Evolutionary conservation across 352 stramenopile species (phyloP).

Genomic region (Phytophthora kernoviae): DNA sequence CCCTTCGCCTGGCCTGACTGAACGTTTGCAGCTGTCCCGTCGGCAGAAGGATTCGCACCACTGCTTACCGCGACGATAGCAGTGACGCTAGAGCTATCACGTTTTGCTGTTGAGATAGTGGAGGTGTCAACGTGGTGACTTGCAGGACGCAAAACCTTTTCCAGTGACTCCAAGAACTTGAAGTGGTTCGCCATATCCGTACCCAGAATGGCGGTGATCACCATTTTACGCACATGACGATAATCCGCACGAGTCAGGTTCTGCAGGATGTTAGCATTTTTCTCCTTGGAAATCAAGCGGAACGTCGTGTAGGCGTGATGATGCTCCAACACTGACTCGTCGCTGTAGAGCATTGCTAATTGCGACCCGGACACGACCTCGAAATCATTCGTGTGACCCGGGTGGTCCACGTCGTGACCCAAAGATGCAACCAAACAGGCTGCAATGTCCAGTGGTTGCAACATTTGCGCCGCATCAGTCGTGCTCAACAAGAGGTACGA

Average conservation of each 20-base stretch:
- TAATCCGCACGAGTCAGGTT: conserved; percentile 75
- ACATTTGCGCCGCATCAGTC: conserved; percentile 60
- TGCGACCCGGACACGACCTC: conserved; percentile 81
- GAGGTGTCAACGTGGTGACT: conserved; percentile 57
- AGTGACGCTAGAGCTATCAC: conserved; percentile 31
- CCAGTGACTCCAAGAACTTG: conserved; percentile 80
- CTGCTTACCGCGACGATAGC: conserved; percentile 30
- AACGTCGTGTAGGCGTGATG: conserved; percentile 91
- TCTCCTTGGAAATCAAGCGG: conserved; percentile 81
- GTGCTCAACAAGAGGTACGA: conserved; percentile 86
- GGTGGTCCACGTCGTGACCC: conserved; percentile 92
- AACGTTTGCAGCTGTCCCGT: conserved; percentile 22
- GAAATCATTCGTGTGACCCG: conserved; percentile 90
- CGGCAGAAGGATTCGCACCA: conserved; percentile 22
- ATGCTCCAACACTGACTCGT: conserved; percentile 90
- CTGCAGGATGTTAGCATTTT: conserved; percentile 86
- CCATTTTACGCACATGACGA: conserved; percentile 85
- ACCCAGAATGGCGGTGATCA: conserved; percentile 86
- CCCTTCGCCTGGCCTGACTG: conserved; percentile 23
- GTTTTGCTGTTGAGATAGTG: conserved; percentile 45
- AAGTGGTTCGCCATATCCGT: conserved; percentile 93
- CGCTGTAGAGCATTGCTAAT: conserved; percentile 87
- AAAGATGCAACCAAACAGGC: conserved; percentile 84
- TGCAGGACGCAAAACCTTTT: conserved; percentile 68
- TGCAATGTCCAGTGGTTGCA: conserved; percentile 87